phyloP scores from a whole-genome alignment of 139 green algal species.

The Asterochloris sp. region DNA sequence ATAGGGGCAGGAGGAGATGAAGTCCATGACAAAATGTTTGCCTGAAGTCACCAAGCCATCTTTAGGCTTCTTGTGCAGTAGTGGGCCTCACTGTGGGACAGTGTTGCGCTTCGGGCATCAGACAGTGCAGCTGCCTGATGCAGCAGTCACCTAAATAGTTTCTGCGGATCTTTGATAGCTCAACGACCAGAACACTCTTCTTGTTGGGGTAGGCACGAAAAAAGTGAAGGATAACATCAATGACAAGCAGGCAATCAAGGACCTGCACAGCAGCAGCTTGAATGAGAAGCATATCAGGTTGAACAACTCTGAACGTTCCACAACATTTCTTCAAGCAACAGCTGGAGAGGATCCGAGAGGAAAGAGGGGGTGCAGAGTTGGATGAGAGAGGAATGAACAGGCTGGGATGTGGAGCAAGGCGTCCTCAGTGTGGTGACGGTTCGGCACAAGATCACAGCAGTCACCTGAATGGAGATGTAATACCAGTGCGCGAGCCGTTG shows the following conservation, averaged over 20 bases:
- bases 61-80: neutral
- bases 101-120: neutral
- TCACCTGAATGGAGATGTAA: slow-evolving; percentile 19
- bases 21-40: slow-evolving; percentile 20
- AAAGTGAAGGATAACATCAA: slow-evolving; percentile 25
- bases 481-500: slow-evolving; percentile 6
- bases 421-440: neutral
- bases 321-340: neutral
- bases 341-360: neutral
- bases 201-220: slow-evolving; percentile 29
- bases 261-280: slow-evolving; percentile 2
- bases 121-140: neutral
- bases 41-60: neutral
- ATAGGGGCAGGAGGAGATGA: slow-evolving; percentile 13
- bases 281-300: no score
- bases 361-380: neutral
- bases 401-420: neutral
- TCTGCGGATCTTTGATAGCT: slow-evolving; percentile 9
- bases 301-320: neutral
- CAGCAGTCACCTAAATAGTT: slow-evolving; percentile 19
- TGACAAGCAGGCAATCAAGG: slow-evolving; percentile 13
- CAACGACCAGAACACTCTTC: slow-evolving; percentile 25
- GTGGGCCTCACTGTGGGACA: neutral
- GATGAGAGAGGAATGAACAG: neutral
- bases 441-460: neutral